Conservation (phyloP, 1,284 basidiomycete genomes). For the Peniophora sp. region DNA sequence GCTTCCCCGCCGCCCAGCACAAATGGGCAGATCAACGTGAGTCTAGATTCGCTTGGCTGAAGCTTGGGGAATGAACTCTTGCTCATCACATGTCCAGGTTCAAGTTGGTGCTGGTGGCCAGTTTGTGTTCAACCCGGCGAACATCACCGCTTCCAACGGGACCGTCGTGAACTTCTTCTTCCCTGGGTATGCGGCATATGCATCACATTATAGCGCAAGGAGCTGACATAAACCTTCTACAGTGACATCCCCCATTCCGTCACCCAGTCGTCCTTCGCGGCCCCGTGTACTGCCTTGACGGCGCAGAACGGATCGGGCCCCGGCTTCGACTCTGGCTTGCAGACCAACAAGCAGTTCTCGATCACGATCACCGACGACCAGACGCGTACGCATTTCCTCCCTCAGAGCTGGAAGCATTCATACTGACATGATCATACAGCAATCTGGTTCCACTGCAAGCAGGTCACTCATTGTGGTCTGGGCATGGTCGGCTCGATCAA, state of each 20-base stretch:
- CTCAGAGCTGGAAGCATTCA: too few relatives aligned
- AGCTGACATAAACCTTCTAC: not conserved
- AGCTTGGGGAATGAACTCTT: too few relatives aligned
- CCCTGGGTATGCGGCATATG: slow-evolving; percentile 29
- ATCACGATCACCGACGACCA: slow-evolving; percentile 43
- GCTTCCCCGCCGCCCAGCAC: slow-evolving; percentile 38
- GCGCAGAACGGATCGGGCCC: slow-evolving; percentile 23
- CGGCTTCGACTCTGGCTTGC: slow-evolving; percentile 48
- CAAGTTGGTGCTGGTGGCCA: slow-evolving; percentile 32
- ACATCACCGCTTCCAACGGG: slow-evolving; percentile 39
- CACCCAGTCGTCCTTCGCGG: slow-evolving; percentile 41
- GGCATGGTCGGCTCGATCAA: slow-evolving; percentile 66
- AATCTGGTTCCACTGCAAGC: slow-evolving; percentile 63
- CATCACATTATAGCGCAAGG: not conserved
- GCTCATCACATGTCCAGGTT: slow-evolving; percentile 24
- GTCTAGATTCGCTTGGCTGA: too few relatives aligned
- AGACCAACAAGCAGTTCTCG: slow-evolving; percentile 30
- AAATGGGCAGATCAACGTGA: slow-evolving; percentile 35
- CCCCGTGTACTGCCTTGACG: slow-evolving; percentile 40
- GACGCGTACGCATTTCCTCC: slow-evolving; percentile 25
- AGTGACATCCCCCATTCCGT: slow-evolving; percentile 36
- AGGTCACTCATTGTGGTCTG: slow-evolving; percentile 40
- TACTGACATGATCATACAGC: slow-evolving; percentile 22
- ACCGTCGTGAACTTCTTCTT: slow-evolving; percentile 47
- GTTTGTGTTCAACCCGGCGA: slow-evolving; percentile 36